These are phyloP conservation scores for Colletotrichum orbiculare DNA, from an alignment of 2,329 filamentous ascomycete species.

Conservation along the genomic window DNA sequence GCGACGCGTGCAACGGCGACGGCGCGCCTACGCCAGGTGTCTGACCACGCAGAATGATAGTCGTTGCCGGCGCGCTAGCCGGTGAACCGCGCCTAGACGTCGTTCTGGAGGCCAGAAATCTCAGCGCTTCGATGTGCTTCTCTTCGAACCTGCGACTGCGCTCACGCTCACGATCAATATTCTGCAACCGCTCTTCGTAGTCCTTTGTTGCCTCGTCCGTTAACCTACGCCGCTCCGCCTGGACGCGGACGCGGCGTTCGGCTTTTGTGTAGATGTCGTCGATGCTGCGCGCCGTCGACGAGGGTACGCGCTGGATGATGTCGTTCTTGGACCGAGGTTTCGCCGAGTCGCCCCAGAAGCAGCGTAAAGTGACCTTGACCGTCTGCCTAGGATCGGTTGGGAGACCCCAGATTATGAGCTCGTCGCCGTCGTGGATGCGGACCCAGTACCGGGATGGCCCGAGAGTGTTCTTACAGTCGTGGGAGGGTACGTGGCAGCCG, in stretches of 20 bases:
- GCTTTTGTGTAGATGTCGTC: slow-evolving; percentile 60
- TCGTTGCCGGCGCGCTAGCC: slow-evolving; percentile 35
- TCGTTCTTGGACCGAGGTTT: slow-evolving; percentile 50
- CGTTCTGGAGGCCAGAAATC: slow-evolving; percentile 45
- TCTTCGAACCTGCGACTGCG: slow-evolving; percentile 62
- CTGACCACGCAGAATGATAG: slow-evolving; percentile 17
- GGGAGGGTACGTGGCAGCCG: slow-evolving; percentile 69
- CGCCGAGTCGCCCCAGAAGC: slow-evolving; percentile 67
- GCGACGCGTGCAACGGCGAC: slow-evolving; percentile 23
- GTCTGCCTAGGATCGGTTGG: slow-evolving; percentile 50
- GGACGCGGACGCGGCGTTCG: slow-evolving; percentile 56
- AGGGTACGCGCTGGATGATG: slow-evolving; percentile 50
- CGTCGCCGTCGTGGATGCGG: slow-evolving; percentile 80
- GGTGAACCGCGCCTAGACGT: slow-evolving; percentile 35
- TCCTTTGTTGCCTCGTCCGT: slow-evolving; percentile 59
- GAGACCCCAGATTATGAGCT: slow-evolving; percentile 76
- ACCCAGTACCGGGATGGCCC: slow-evolving; percentile 71
- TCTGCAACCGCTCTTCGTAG: slow-evolving; percentile 52
- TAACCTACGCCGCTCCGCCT: slow-evolving; percentile 52
- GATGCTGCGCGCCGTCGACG: slow-evolving; percentile 55
- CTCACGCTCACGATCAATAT: slow-evolving; percentile 58
- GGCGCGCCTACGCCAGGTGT: slow-evolving; percentile 16
- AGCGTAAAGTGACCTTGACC: slow-evolving; percentile 63
- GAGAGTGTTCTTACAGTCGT: slow-evolving; percentile 63
- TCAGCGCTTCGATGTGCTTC: slow-evolving; percentile 58